Conservation (phyloP, 179 eudicot species). For the Silene coronaria region DNA sequence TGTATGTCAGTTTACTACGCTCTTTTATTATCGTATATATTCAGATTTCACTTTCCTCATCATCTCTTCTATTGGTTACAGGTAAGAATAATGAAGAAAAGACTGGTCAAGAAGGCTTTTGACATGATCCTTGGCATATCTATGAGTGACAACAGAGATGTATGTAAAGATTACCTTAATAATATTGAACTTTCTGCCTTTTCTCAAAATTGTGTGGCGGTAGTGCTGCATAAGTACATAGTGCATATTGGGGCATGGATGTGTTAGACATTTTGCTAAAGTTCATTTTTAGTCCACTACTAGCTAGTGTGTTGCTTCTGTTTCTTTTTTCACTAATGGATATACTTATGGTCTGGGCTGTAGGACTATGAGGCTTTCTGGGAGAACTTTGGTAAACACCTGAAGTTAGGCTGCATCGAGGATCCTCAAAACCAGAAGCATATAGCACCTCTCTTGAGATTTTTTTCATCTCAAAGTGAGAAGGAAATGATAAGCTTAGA, state of each 20-base stretch:
- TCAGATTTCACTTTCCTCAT: neutral
- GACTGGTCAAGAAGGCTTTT: conserved; percentile 87
- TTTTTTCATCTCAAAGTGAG: conserved; percentile 89
- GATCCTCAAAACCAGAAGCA: conserved; percentile 90
- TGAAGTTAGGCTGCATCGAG: conserved; percentile 90
- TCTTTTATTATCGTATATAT: neutral
- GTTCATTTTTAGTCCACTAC: neutral
- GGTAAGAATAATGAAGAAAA: conserved; percentile 89
- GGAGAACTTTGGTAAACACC: conserved; percentile 88
- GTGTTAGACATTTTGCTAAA: neutral
- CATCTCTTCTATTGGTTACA: conserved; percentile 19
- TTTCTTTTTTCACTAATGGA: neutral
- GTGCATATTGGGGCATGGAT: neutral
- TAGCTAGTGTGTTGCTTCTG: neutral
- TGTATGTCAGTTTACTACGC: conserved; percentile 44
- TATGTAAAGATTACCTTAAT: conserved; percentile 26
- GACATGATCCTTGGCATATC: conserved; percentile 95
- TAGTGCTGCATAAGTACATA: neutral
- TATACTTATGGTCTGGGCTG: neutral
- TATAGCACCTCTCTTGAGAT: conserved; percentile 82
- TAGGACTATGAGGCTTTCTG: conserved; percentile 90
- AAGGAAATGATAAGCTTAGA: conserved; percentile 81
- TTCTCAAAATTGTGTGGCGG: neutral
- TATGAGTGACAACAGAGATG: conserved; percentile 82
- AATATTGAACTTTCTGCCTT: neutral